Percentiles rank a stretch among this genome's conserved stretches.
These are phyloP conservation scores for Calophaca sinica DNA, from an alignment of 306 rosid species.

Conservation along the genomic window DNA sequence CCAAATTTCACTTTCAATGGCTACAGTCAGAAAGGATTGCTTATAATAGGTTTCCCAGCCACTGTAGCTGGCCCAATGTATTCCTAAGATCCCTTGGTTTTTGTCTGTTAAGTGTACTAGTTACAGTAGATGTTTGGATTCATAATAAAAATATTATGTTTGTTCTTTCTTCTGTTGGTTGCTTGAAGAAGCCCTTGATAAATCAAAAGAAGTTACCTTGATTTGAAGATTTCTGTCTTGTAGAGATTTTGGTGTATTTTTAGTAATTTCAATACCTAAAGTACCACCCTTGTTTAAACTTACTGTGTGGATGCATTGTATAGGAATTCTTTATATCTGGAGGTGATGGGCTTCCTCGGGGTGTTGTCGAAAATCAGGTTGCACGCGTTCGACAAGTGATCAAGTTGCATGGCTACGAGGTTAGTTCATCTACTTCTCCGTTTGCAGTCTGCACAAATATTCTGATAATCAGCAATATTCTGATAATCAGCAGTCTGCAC, in stretches of 20 bases:
- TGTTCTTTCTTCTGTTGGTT: not conserved
- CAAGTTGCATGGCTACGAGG: conserved; percentile 87
- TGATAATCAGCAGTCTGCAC: too few relatives aligned
- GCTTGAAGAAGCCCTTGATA: not conserved
- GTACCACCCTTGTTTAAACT: not conserved
- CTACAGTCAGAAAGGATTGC: too few relatives aligned
- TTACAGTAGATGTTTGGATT: too few relatives aligned
- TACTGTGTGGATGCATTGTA: conserved; percentile 27
- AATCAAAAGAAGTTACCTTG: conserved; percentile 1
- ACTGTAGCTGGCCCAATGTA: too few relatives aligned
- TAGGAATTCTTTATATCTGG: conserved; percentile 98
- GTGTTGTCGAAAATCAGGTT: conserved; percentile 95
- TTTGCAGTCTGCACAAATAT: conserved; percentile 39
- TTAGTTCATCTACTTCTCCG: conserved; percentile 53
- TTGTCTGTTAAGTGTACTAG: too few relatives aligned
- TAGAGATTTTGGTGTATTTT: conserved; percentile 19
- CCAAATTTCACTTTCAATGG: too few relatives aligned
- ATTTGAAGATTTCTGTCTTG: conserved; percentile 1
- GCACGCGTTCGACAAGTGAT: conserved; percentile 79
- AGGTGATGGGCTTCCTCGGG: conserved; percentile 98
- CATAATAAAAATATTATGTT: too few relatives aligned
- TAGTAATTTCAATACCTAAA: conserved; percentile 1
- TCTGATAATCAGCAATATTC: conserved; percentile 6
- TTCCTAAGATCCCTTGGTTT: too few relatives aligned
- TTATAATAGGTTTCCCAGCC: too few relatives aligned